These are phyloP conservation scores for Closterium sp. DNA, from an alignment of 139 green algal genomes.

Conservation along the genomic window DNA sequence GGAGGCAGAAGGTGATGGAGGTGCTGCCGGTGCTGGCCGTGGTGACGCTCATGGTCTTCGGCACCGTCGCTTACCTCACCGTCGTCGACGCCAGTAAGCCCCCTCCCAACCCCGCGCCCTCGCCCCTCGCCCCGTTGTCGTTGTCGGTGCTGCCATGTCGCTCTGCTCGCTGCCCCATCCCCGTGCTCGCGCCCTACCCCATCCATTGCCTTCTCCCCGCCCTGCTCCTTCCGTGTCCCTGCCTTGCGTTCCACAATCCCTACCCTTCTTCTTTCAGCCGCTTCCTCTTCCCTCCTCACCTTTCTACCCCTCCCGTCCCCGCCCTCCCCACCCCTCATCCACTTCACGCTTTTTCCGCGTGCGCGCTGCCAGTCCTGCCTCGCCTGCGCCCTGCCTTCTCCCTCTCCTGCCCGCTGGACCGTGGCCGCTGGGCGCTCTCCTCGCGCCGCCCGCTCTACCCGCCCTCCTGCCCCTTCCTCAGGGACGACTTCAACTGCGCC, in stretches of 20 bases:
- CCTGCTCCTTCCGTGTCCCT: too few relatives aligned
- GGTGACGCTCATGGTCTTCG: slow-evolving; percentile 2
- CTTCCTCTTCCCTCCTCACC: neutral
- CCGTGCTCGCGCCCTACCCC: neutral
- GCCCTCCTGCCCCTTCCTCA: slow-evolving; percentile 21
- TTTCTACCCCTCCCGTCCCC: neutral
- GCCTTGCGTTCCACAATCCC: neutral
- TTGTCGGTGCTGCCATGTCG: too few relatives aligned
- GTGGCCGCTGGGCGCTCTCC: slow-evolving; percentile 17
- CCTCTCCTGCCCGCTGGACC: neutral
- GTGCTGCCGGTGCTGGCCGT: slow-evolving; percentile 31
- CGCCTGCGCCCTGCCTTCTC: slow-evolving; percentile 5
- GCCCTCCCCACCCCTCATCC: neutral
- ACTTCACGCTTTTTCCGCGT: too few relatives aligned
- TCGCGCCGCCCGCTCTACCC: slow-evolving; percentile 2
- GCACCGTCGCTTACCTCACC: slow-evolving; percentile 16
- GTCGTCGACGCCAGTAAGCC: slow-evolving; percentile 17
- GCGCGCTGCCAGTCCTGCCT: slow-evolving; percentile 2
- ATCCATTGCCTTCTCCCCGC: neutral
- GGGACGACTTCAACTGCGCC: slow-evolving; percentile 21
- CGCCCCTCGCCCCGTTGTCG: too few relatives aligned
- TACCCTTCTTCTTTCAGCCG: neutral
- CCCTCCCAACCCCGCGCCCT: neutral
- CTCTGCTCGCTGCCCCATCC: neutral
- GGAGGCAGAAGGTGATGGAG: slow-evolving; percentile 29